Conservation (phyloP, 352 stramenopile species). For the Phytophthora citricola region DNA sequence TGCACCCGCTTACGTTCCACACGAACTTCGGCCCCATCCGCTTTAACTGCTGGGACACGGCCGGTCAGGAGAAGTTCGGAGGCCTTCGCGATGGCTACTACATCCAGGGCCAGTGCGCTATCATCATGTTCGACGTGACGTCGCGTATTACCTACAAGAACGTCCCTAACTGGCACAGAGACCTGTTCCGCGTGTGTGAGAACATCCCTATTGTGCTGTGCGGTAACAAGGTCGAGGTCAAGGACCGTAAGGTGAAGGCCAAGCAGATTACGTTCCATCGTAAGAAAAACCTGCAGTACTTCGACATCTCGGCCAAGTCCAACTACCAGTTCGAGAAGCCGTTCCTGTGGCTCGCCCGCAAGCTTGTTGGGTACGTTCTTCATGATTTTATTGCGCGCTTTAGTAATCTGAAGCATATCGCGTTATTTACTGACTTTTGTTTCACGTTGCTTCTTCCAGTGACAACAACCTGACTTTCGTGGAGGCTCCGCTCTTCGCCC, state of each 20-base stretch:
- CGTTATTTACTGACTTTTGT: conserved; percentile 15
- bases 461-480: conserved; percentile 99
- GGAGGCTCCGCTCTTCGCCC: conserved; percentile 96
- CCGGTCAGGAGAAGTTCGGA: conserved; percentile 99
- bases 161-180: conserved; percentile 99
- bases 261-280: conserved; percentile 99
- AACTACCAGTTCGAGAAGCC: conserved; percentile 99
- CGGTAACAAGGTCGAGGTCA: conserved; percentile 99
- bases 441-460: conserved; percentile 38
- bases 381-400: neutral
- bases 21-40: conserved; percentile 99
- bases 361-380: conserved; percentile 93
- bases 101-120: conserved; percentile 99
- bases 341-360: conserved; percentile 99
- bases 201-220: conserved; percentile 99
- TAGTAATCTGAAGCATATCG: neutral
- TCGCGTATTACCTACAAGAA: conserved; percentile 99
- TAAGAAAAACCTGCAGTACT: conserved; percentile 99
- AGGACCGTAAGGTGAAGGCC: conserved; percentile 99
- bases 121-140: conserved; percentile 99
- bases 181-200: conserved; percentile 99
- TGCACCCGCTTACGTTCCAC: conserved; percentile 99
- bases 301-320: conserved; percentile 99
- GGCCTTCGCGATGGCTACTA: conserved; percentile 97
- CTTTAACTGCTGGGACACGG: conserved; percentile 99